Base-by-base conservation (phyloP, 2,329 filamentous ascomycete species). In the Calycina herbarum region DNA sequence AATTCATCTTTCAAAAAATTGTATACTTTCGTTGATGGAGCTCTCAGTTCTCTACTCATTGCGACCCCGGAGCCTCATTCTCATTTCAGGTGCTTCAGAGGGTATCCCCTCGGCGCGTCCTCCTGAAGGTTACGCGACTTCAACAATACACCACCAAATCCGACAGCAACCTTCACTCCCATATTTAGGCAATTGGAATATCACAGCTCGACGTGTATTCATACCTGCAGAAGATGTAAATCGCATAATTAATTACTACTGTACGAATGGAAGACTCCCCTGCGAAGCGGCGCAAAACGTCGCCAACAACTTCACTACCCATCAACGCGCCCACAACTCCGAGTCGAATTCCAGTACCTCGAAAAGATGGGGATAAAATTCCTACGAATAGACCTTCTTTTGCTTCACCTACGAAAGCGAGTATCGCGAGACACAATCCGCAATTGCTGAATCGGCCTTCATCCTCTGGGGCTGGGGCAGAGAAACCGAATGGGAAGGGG, bases 361-460 rank as follows among this genome's bases (percentile, higher is more conserved):
- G 62, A 61, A 62, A 67, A 66, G 62, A 73, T 71, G 67, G 69
- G 58, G 69, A 68, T 63, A 67, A 73, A 35, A 72, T 77, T 20
- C 75, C 76, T 48, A 69, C 75, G 7, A 71, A 74, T 58, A 82
- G 82, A 0, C 82, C 85, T 0, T 89, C 87, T 0, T 90, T 87
- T 73, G 85, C 85, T 63, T 89, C 88, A n/a, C 88, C 89, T 0
- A 90, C 88, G 0, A 86, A 82, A 73, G 82, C 88, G 13, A 91
- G 86, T 71, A 77, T 90, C 15, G 81, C 86, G 65, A 83, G 85
- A 68, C 83, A 85, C 59, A 85, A 89, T 67, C 85, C 87, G 0
- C 82, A 86, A 11, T 79, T 88, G 6, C 76, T 88, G 40, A 78
- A 81, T 64, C 79, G 82, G 68, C 75, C 72, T 11, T 57, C 64